Conservation (phyloP, 768 basidiomycete species). For the Candolleomyces eurysporus region DNA sequence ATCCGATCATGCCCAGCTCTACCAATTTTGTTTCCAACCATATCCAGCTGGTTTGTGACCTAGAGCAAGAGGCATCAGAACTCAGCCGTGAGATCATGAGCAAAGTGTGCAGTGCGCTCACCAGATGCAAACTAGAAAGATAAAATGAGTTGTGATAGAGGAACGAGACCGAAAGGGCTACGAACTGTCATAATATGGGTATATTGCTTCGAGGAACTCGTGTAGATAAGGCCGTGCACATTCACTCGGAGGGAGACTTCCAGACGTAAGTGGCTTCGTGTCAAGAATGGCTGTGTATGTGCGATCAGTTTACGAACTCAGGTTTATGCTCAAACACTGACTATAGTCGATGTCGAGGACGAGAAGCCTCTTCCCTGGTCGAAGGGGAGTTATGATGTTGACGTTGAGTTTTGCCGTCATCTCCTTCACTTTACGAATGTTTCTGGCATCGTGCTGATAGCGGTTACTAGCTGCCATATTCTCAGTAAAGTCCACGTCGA, state of each 20-base stretch:
- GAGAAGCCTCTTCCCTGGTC: conserved; percentile 75
- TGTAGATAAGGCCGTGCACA: conserved; percentile 84
- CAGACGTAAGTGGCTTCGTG: conserved; percentile 81
- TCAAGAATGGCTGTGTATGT: conserved; percentile 66
- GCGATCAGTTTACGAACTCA: background rate
- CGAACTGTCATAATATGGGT: conserved; percentile 78
- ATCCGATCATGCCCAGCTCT: conserved; percentile 82
- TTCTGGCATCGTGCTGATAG: conserved; percentile 75
- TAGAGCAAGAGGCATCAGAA: conserved; percentile 19
- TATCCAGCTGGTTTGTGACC: conserved; percentile 86
- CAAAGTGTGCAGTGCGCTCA: conserved; percentile 20
- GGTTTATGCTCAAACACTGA: conserved; percentile 26
- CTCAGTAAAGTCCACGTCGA: conserved; percentile 77
- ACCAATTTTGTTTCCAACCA: conserved; percentile 88
- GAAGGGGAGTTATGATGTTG: conserved; percentile 73
- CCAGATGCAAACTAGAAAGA: conserved; percentile 74
- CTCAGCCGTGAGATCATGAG: background rate
- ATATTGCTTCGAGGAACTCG: conserved; percentile 77
- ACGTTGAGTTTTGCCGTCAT: conserved; percentile 60
- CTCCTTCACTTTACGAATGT: conserved; percentile 78
- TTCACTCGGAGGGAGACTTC: conserved; percentile 74
- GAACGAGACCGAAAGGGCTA: background rate
- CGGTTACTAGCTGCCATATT: conserved; percentile 53
- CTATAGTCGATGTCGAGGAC: conserved; percentile 92
- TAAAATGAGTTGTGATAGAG: background rate